These are phyloP conservation scores for Pouteria campechiana DNA, from an alignment of 179 eudicot genomes.

Conservation along the genomic window DNA sequence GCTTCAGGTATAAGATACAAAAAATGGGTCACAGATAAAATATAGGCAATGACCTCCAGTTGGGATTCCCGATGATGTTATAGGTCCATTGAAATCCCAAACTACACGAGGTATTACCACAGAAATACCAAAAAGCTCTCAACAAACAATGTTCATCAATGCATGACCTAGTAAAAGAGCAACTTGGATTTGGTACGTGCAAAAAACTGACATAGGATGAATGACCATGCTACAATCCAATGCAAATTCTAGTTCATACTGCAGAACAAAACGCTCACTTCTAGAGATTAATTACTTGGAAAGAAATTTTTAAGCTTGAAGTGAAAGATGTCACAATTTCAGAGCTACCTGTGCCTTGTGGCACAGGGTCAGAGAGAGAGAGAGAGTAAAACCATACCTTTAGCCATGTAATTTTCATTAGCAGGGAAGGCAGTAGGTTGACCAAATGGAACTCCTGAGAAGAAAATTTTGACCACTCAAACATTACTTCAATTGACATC, in stretches of 20 bases:
- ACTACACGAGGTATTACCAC: no score
- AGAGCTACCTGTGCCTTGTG: background rate
- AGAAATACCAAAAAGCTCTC: no score
- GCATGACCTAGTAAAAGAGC: no score
- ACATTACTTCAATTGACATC: slow-evolving; percentile 5
- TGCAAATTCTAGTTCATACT: background rate
- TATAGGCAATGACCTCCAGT: no score
- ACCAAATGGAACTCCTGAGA: slow-evolving; percentile 83
- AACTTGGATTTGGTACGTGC: no score
- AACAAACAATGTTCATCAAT: no score
- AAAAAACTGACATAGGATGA: background rate
- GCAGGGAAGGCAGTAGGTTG: slow-evolving; percentile 64
- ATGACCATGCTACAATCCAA: background rate
- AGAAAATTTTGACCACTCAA: slow-evolving; percentile 22
- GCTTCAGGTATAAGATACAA: no score
- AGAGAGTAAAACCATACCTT: slow-evolving; percentile 55
- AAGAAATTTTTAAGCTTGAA: background rate
- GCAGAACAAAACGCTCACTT: background rate
- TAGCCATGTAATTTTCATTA: slow-evolving; percentile 66
- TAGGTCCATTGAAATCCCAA: no score
- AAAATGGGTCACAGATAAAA: no score
- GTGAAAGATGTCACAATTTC: background rate
- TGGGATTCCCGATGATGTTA: no score
- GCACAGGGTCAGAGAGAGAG: background rate
- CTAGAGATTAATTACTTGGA: background rate